Evolutionary conservation across 1,139 yeast species (phyloP).

Genomic region (Eremothecium coryli): DNA sequence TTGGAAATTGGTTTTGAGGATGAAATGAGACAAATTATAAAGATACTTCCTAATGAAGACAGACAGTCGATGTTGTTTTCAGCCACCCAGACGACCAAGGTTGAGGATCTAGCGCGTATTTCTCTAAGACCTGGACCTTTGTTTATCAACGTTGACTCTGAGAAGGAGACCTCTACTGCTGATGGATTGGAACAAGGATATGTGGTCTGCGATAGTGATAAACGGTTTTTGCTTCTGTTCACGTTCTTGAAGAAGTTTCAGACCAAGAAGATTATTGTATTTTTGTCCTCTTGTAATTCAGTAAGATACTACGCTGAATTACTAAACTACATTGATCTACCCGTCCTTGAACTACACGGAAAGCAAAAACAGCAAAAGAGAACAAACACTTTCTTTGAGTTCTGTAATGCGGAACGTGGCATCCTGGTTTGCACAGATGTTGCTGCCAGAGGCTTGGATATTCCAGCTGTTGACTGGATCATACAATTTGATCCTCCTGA

Average conservation of each 20-base stretch:
- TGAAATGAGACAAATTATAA: constrained; percentile 94
- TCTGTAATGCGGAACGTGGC: constrained; percentile 93
- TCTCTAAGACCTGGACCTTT: constrained; percentile 92
- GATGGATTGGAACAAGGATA: constrained; percentile 97
- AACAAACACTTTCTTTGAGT: constrained; percentile 94
- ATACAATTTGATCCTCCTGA: constrained; percentile 97
- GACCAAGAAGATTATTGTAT: constrained; percentile 88
- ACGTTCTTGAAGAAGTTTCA: constrained; percentile 86
- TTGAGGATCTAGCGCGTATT: constrained; percentile 94
- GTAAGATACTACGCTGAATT: constrained; percentile 94
- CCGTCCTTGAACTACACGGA: constrained; percentile 93
- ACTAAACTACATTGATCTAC: constrained; percentile 88
- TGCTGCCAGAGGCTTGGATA: constrained; percentile 96
- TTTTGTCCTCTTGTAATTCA: constrained; percentile 91
- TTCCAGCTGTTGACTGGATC: constrained; percentile 96
- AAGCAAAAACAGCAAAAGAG: constrained; percentile 97
- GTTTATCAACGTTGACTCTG: constrained; percentile 87
- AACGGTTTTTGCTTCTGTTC: constrained; percentile 78
- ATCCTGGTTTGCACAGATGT: constrained; percentile 92
- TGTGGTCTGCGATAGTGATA: constrained; percentile 94
- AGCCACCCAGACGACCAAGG: constrained; percentile 98
- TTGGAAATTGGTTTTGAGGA: constrained; percentile 97
- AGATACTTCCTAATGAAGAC: constrained; percentile 83
- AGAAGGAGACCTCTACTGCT: constrained; percentile 77
- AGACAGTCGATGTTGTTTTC: constrained; percentile 96